Conservation (phyloP, 805 yeast species). For the Lipomyces lipofer region DNA sequence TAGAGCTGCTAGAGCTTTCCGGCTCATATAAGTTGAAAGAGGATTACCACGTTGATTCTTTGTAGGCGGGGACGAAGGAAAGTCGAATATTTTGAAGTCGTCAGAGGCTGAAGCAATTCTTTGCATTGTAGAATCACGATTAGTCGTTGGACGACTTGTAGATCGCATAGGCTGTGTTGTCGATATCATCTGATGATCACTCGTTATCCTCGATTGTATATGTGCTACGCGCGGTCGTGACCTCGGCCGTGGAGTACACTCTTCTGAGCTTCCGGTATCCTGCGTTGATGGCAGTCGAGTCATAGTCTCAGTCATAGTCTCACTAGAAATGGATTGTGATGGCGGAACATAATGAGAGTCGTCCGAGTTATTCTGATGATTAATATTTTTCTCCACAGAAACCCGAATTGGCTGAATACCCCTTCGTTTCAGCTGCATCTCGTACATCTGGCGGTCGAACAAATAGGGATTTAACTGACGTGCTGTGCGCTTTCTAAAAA, state of each 20-base stretch:
- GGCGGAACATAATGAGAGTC: constrained; percentile 20
- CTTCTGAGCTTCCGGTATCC: neutral
- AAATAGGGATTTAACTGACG: constrained; percentile 32
- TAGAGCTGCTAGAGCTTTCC: too few species aligned
- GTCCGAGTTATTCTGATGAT: neutral
- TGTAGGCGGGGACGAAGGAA: constrained; percentile 9
- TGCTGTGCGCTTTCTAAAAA: constrained; percentile 31
- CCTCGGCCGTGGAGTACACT: too few species aligned
- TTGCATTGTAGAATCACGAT: too few species aligned
- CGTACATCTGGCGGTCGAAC: constrained; percentile 31
- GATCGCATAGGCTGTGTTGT: too few species aligned
- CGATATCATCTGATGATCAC: too few species aligned
- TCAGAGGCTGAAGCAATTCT: too few species aligned
- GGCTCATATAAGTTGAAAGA: too few species aligned
- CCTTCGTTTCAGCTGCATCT: constrained; percentile 23
- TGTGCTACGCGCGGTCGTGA: too few species aligned
- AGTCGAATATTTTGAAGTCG: neutral
- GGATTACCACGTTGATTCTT: too few species aligned
- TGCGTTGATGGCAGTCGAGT: neutral
- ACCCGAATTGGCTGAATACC: constrained; percentile 32
- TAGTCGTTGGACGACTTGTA: too few species aligned
- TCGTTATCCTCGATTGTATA: too few species aligned
- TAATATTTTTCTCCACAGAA: constrained; percentile 13
- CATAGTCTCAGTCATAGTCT: neutral
- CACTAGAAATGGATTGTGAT: neutral